Percentiles rank a stretch among this genome's conserved stretches.
phyloP scores from a whole-genome alignment of 352 stramenopile genomes.

The Phytophthora boehmeriae region DNA sequence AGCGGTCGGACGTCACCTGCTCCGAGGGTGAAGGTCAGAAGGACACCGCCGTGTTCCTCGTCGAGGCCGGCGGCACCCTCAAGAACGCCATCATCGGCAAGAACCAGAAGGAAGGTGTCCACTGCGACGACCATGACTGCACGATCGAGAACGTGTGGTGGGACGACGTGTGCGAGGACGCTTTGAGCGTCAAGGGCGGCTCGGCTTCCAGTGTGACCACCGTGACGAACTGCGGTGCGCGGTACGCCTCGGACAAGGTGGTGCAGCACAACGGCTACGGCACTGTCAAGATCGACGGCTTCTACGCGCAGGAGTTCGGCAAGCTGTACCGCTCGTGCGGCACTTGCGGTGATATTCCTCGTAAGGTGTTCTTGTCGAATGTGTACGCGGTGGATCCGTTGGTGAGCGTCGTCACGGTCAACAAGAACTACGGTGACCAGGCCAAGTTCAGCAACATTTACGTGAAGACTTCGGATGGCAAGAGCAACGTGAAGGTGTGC shows the following conservation, averaged over 20 bases:
- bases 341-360: conserved; percentile 28
- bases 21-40: conserved; percentile 25
- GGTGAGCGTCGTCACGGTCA: conserved; percentile 41
- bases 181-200: conserved; percentile 42
- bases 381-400: conserved; percentile 36
- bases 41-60: conserved; percentile 44
- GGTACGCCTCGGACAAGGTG: conserved; percentile 48
- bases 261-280: conserved; percentile 36
- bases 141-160: conserved; percentile 26
- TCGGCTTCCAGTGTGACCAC: conserved; percentile 26
- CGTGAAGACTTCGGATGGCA: conserved; percentile 28
- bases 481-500: conserved; percentile 27
- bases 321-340: conserved; percentile 27
- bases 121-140: conserved; percentile 18
- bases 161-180: conserved; percentile 32
- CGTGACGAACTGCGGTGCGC: conserved; percentile 36
- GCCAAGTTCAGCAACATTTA: conserved; percentile 43
- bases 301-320: conserved; percentile 19
- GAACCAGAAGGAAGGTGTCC: conserved; percentile 21
- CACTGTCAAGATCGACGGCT: conserved; percentile 24
- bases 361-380: conserved; percentile 34
- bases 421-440: conserved; percentile 42
- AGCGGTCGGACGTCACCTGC: conserved; percentile 54
- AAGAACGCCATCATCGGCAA: conserved; percentile 27
- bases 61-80: conserved; percentile 30